phyloP scores from a whole-genome alignment of 2,329 filamentous ascomycete genomes.

The Sclerotinia nivalis region DNA sequence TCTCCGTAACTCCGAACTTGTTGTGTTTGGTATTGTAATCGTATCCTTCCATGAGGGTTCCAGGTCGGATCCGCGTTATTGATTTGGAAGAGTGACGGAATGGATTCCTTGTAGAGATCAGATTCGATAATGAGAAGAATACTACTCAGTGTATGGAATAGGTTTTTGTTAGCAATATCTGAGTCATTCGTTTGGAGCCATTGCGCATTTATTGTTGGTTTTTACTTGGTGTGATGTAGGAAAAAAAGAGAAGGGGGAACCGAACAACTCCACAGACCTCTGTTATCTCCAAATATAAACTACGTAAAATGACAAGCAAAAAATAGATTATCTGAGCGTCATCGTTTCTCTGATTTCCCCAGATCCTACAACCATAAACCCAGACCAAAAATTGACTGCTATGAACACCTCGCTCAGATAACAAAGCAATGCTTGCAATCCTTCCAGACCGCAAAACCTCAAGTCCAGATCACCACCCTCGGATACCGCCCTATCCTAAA shows the following conservation, averaged over 20 bases:
- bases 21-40: slow-evolving; percentile 3
- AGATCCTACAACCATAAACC: slow-evolving; percentile 8
- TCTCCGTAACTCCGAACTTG: slow-evolving; percentile 1
- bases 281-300: neutral
- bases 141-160: neutral
- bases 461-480: slow-evolving; percentile 9
- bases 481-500: slow-evolving; percentile 8
- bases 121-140: neutral
- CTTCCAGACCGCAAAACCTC: neutral
- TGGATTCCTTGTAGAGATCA: neutral
- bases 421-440: slow-evolving; percentile 14
- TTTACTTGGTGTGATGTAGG: neutral
- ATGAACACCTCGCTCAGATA: slow-evolving; percentile 14
- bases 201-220: no score
- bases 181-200: neutral
- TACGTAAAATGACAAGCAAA: neutral
- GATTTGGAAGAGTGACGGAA: neutral
- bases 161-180: neutral
- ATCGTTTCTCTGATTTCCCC: neutral
- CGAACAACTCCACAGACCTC: slow-evolving; percentile 3
- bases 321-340: neutral
- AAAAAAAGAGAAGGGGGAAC: neutral
- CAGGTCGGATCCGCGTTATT: neutral
- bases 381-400: neutral
- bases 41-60: neutral